phyloP scores from a whole-genome alignment of 2,329 filamentous ascomycete species.

The Arthrocladium fulminans region DNA sequence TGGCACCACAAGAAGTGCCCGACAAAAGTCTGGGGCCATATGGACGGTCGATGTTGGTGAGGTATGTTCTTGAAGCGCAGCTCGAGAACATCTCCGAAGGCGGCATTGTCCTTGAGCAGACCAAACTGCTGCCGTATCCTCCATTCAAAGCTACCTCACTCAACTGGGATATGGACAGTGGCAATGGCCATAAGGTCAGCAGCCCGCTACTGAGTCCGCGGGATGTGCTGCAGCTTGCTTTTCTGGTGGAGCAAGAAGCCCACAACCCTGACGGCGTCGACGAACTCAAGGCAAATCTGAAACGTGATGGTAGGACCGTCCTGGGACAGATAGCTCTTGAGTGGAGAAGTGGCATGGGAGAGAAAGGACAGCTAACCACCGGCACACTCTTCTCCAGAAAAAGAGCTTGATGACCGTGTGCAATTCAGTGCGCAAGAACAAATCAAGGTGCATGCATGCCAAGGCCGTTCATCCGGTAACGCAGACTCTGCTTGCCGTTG shows the following conservation, averaged over 20 bases:
- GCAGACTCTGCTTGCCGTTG: conserved; percentile 7
- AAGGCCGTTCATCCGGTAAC: conserved; percentile 18
- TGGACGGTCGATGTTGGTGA: conserved; percentile 32
- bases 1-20: conserved; percentile 41
- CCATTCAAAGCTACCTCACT: conserved; percentile 44
- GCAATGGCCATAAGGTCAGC: conserved; percentile 22
- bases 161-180: conserved; percentile 43
- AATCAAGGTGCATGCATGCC: conserved; percentile 19
- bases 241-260: conserved; percentile 49
- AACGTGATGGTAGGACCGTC: conserved; percentile 43
- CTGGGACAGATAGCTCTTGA: conserved; percentile 78
- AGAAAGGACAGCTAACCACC: conserved; percentile 76
- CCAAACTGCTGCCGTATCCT: conserved; percentile 14
- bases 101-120: conserved; percentile 62
- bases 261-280: conserved; percentile 42
- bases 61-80: conserved; percentile 83
- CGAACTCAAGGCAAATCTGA: conserved; percentile 37
- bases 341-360: conserved; percentile 86
- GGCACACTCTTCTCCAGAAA: conserved; percentile 57
- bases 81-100: conserved; percentile 89
- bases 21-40: conserved; percentile 38
- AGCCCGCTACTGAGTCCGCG: conserved; percentile 48
- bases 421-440: neutral
- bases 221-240: conserved; percentile 58
- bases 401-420: conserved; percentile 10